Conservation (phyloP, 2,329 filamentous ascomycete genomes). For the Aspergillus sp. region DNA sequence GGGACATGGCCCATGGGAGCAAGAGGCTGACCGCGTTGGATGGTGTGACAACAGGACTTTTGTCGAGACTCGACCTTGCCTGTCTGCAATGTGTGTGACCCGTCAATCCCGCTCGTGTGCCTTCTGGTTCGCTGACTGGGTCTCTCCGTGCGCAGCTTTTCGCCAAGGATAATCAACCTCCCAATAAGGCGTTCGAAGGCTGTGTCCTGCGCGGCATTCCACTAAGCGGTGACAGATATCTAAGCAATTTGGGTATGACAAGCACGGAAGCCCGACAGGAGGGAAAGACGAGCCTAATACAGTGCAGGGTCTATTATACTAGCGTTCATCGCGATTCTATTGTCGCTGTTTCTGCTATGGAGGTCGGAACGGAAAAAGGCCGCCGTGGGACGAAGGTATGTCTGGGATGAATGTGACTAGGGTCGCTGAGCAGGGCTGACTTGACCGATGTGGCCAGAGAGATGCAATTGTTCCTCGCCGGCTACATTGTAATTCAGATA, state of each 20-base stretch:
- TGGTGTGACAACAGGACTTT: conserved; percentile 51
- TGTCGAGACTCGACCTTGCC: conserved; percentile 76
- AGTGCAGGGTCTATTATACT: conserved; percentile 73
- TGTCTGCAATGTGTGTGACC: conserved; percentile 66
- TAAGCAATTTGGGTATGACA: conserved; percentile 72
- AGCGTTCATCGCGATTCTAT: conserved; percentile 64
- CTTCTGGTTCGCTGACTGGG: conserved; percentile 9
- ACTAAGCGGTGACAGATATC: conserved; percentile 53
- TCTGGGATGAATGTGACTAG: conserved; percentile 2
- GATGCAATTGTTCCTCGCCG: conserved; percentile 86
- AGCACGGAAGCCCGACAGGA: conserved; percentile 19
- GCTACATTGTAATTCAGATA: conserved; percentile 78
- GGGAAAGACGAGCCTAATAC: conserved; percentile 8
- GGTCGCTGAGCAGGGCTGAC: neutral
- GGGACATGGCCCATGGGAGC: neutral
- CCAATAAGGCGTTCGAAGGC: conserved; percentile 52
- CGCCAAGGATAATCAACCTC: conserved; percentile 49
- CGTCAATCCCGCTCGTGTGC: conserved; percentile 2
- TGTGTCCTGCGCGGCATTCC: conserved; percentile 69
- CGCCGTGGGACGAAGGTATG: conserved; percentile 82
- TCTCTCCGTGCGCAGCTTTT: conserved; percentile 49
- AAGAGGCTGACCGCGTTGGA: conserved; percentile 1
- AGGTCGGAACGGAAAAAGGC: conserved; percentile 83
- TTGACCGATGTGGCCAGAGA: conserved; percentile 51
- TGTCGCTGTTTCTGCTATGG: conserved; percentile 59